phyloP scores from a whole-genome alignment of 2,329 filamentous ascomycete species.

The Cladosporium sphaerospermum region DNA sequence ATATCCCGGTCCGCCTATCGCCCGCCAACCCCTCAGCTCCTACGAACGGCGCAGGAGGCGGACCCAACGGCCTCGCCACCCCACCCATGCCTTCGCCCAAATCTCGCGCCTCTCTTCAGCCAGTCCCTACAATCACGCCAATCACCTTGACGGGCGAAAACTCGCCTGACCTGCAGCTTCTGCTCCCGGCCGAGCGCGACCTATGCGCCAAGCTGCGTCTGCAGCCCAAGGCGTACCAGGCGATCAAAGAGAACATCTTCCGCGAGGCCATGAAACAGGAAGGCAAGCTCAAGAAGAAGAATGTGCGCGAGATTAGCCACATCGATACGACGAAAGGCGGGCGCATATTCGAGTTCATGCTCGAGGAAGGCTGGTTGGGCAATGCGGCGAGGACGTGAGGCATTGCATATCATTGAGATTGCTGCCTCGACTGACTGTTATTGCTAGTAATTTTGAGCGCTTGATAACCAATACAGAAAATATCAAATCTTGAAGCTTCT shows the following conservation, averaged over 20 bases:
- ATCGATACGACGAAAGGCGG: slow-evolving; percentile 81
- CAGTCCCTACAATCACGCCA: slow-evolving; percentile 49
- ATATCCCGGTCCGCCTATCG: slow-evolving; percentile 27
- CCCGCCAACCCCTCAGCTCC: slow-evolving; percentile 20
- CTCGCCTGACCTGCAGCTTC: slow-evolving; percentile 74
- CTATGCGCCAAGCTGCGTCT: slow-evolving; percentile 78
- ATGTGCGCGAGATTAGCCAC: slow-evolving; percentile 76
- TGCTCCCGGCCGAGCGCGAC: slow-evolving; percentile 77
- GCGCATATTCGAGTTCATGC: slow-evolving; percentile 89
- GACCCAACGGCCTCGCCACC: slow-evolving; percentile 6
- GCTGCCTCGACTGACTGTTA: background rate
- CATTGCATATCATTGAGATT: background rate
- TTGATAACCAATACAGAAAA: background rate
- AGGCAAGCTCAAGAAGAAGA: slow-evolving; percentile 86
- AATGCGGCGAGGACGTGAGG: slow-evolving; percentile 59
- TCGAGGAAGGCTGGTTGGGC: slow-evolving; percentile 78
- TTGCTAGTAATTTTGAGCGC: background rate
- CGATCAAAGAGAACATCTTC: slow-evolving; percentile 88
- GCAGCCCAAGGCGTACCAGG: slow-evolving; percentile 89
- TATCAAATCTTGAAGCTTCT: too few relatives aligned
- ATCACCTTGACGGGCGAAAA: slow-evolving; percentile 68
- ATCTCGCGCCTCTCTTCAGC: slow-evolving; percentile 20
- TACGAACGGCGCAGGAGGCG: slow-evolving; percentile 13
- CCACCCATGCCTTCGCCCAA: slow-evolving; percentile 15
- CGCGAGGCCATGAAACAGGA: slow-evolving; percentile 86